Base-by-base conservation (phyloP, 2,329 filamentous ascomycete genomes). In the Aureobasidium sp. region DNA sequence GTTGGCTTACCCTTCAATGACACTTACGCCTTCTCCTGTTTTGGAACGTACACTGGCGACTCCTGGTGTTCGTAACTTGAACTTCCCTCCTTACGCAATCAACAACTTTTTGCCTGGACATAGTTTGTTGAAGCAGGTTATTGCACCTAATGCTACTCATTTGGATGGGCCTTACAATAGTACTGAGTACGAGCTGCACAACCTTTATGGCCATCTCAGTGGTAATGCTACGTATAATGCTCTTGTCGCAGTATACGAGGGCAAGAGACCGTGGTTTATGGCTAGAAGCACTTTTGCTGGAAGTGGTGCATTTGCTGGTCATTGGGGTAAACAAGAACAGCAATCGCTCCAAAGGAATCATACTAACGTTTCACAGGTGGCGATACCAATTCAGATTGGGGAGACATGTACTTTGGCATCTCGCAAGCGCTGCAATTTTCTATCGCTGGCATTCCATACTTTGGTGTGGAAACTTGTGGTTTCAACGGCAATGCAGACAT, bases 151-250 rank as follows among this genome's bases (percentile, higher is more conserved):
- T 25, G 70, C 71, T 8, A 73, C 70, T 15, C 71, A 73, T 55
- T 65, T 68, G 23, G 69, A 73, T 47, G 68, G 66, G 15, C 68
- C 63, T n/a, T 69, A 69, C 62, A 72, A 71, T 42, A 68, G 55
- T 15, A 72, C 71, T 3, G 71, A 72, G 42, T 72, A 72, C 48
- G 70, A 71, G 51, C 23, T 71, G 38, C 71, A 72, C 43, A 71
- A 72, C 31, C 42, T 72, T n/a, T 71, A 67, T 48, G 71, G 71
- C 31, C 69, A 71, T 48, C 55, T 58, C 4, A 70, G 65, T 42
- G 62, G 38, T 11, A 70, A 69, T 23, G 70, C 71, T 10, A 67
- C 68, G 3, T 71, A 71, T 38, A 68, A 72, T 48, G 69, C 68
- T 25, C 67, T 71, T 3, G 33, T 64, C 1, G 33, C 25, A n/a